phyloP scores from a whole-genome alignment of 2,329 filamentous ascomycete genomes.

The Trichophyton equinum region DNA sequence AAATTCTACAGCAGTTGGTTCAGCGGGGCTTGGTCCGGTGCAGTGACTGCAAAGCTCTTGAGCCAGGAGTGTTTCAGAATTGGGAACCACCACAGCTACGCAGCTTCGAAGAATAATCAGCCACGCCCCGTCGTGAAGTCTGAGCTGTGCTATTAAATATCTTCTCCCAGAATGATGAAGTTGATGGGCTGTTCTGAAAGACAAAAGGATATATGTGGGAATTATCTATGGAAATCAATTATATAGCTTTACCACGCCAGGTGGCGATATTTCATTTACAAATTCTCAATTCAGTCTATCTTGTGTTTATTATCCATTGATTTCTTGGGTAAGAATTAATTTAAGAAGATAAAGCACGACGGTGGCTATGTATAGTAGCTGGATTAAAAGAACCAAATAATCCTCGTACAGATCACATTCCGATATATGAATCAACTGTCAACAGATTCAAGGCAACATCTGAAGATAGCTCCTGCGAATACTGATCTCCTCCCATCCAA shows the following conservation, averaged over 20 bases:
- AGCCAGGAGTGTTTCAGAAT: constrained; percentile 16
- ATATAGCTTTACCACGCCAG: background rate
- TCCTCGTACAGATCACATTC: background rate
- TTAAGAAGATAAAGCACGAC: background rate
- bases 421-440: constrained; percentile 18
- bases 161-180: background rate
- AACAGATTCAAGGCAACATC: constrained; percentile 13
- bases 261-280: background rate
- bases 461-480: too few species aligned
- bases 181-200: background rate
- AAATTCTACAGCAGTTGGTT: constrained; percentile 13
- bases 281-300: too few species aligned
- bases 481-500: constrained; percentile 11
- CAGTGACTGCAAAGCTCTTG: constrained; percentile 8
- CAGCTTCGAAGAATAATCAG: constrained; percentile 8
- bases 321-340: background rate
- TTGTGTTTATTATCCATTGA: too few species aligned
- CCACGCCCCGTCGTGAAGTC: constrained; percentile 12
- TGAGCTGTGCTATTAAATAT: background rate
- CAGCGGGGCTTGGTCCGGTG: constrained; percentile 15
- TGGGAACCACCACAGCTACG: constrained; percentile 13
- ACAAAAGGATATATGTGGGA: background rate
- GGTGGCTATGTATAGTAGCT: background rate
- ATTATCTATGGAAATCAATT: background rate
- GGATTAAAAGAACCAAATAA: background rate